These are phyloP conservation scores for Tetrahymena borealis DNA, from an alignment of 73 alveolate species.

Conservation along the genomic window DNA sequence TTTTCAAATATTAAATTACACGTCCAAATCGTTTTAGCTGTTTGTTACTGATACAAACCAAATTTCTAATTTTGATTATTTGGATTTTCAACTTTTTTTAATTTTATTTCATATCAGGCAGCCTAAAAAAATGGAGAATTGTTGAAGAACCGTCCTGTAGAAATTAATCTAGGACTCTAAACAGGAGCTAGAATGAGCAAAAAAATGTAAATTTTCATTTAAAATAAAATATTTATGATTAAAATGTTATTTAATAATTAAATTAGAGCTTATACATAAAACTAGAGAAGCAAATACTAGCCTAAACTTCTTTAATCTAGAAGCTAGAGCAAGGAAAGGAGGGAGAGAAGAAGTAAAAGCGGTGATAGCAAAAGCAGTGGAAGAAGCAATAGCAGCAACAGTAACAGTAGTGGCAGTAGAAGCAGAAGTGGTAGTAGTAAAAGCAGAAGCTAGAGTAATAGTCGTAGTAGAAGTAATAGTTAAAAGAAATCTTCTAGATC, in stretches of 20 bases:
- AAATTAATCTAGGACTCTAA: not conserved
- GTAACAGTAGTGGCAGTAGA: not conserved
- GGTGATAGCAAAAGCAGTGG: not conserved
- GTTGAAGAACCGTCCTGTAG: not conserved
- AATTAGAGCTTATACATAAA: not conserved
- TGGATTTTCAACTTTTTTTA: not conserved
- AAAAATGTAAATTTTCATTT: not conserved
- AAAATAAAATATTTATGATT: not conserved
- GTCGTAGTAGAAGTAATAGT: not conserved
- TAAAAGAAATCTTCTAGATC: not conserved
- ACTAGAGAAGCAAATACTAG: not conserved
- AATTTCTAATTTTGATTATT: not conserved
- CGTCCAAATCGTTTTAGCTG: no score
- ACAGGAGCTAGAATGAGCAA: not conserved
- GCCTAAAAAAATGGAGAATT: not conserved
- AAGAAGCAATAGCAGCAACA: not conserved
- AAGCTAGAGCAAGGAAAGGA: not conserved
- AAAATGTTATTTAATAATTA: not conserved
- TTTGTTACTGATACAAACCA: no score
- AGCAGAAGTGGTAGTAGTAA: not conserved
- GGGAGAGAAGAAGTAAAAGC: not conserved
- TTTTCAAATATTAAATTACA: no score
- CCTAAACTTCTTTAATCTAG: not conserved
- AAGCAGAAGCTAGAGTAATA: not conserved
- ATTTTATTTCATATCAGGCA: not conserved